These are phyloP conservation scores for Dacryopinax primogenitus DNA, from an alignment of 768 basidiomycete species.

Conservation along the genomic window DNA sequence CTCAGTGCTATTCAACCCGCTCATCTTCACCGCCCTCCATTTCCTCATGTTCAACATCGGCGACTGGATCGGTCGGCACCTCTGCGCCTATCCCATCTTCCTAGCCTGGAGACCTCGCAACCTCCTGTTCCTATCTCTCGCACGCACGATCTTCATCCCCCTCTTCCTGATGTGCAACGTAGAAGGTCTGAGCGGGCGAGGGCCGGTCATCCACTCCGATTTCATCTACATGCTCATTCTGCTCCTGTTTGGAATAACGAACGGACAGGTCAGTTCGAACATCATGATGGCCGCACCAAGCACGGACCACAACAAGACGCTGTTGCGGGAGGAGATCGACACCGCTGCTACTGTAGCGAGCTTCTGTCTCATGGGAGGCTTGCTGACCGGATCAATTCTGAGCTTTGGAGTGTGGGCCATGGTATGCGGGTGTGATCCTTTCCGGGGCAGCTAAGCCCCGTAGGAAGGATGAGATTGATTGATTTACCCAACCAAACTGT, in stretches of 20 bases:
- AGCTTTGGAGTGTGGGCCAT: conserved; percentile 68
- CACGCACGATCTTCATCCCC: conserved; percentile 72
- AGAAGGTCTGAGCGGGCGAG: conserved; percentile 31
- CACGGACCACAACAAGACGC: conserved; percentile 58
- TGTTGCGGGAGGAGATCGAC: conserved; percentile 68
- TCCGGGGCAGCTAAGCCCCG: conserved; percentile 21
- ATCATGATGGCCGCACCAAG: conserved; percentile 78
- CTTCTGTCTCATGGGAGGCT: conserved; percentile 65
- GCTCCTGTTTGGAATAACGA: conserved; percentile 59
- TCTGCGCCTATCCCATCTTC: conserved; percentile 52
- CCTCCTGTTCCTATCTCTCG: conserved; percentile 49
- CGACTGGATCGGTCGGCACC: conserved; percentile 55
- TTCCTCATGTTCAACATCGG: conserved; percentile 65
- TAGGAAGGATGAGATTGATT: not conserved
- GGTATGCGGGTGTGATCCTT: conserved; percentile 66
- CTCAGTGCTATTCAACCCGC: conserved; percentile 44
- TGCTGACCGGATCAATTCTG: conserved; percentile 58
- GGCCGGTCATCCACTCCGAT: conserved; percentile 62
- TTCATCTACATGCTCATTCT: conserved; percentile 60
- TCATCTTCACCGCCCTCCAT: conserved; percentile 69
- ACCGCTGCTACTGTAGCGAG: conserved; percentile 68
- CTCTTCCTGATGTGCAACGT: conserved; percentile 83
- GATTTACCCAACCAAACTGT: not conserved
- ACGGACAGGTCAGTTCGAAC: conserved; percentile 65
- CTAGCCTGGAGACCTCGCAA: conserved; percentile 55